Conservation (phyloP, 2,329 filamentous ascomycete species). For the Arthrinium phaeospermum region DNA sequence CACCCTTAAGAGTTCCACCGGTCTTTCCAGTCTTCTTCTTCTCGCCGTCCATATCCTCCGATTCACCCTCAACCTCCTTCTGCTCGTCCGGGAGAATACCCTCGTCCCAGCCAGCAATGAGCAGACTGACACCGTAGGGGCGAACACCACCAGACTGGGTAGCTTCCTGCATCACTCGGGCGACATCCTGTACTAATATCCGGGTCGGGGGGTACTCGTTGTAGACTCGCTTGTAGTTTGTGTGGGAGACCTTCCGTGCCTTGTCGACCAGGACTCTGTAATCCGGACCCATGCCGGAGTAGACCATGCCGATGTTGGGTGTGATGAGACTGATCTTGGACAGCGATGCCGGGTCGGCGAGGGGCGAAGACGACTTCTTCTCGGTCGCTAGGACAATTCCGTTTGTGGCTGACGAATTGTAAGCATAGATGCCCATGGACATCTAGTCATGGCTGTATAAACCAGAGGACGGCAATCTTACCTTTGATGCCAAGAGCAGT, state of each 20-base stretch:
- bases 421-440: not conserved
- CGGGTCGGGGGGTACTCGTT: constrained; percentile 99
- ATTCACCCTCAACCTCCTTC: constrained; percentile 62
- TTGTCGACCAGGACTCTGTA: constrained; percentile 98
- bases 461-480: constrained; percentile 44
- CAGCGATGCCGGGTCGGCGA: constrained; percentile 92
- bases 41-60: constrained; percentile 59
- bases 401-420: constrained; percentile 76
- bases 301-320: constrained; percentile 99
- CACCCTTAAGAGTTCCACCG: constrained; percentile 92
- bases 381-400: constrained; percentile 98
- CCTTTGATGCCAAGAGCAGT: constrained; percentile 99
- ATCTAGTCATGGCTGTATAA: not conserved
- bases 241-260: constrained; percentile 97
- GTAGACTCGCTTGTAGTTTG: constrained; percentile 99
- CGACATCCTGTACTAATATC: constrained; percentile 98
- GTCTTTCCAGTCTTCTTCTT: constrained; percentile 87
- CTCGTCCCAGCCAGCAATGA: constrained; percentile 98
- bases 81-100: constrained; percentile 87
- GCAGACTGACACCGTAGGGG: constrained; percentile 92
- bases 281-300: constrained; percentile 98
- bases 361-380: constrained; percentile 98
- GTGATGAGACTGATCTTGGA: constrained; percentile 98
- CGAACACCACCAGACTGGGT: constrained; percentile 97
- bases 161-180: constrained; percentile 97